Evolutionary conservation across 352 stramenopile genomes (phyloP), one percentile per base, ranked within the genome.

Genomic region (Phytophthora multivora): DNA sequence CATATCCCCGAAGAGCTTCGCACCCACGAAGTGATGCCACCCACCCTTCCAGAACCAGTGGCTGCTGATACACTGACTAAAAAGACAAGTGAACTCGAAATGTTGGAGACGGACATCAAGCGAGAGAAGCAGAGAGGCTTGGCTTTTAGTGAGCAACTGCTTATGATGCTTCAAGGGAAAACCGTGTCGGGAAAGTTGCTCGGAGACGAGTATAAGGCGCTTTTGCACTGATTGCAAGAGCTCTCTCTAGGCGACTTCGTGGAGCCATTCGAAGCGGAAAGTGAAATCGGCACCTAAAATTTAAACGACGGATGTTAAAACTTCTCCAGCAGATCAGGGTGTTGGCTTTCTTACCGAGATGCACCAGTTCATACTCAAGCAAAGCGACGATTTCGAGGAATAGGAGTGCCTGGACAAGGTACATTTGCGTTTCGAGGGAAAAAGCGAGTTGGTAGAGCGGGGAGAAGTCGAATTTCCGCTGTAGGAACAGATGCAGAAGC

Each of bases 81-180:
- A 41, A 66, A 59, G 30, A 47, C 35, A 26, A 55, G 18, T 16
- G 63, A 48, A 8, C 57, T 88, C 13, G 73, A 71, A 26, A 38
- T 46, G 18, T 54, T 88, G 16, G 78, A 88, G 35, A 58, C 57
- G 30, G 73, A 77, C 40, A 88, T 88, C 50, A 81, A 74, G 78
- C 63, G 19, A 16, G 82, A 89, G 41, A 87, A 80, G 50, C 68
- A 70, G 45, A 59, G 59, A 33, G 75, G 67, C 0, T 76, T 57
- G 3, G 71, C 63, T 3, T 91, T 91, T 36, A 65, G 79, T 31
- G 51, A 79, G 23, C 69, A 86, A 49, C 64, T 91, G 21, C 51
- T 91, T 39, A 66, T 67, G 59, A 79, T 83, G 64, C 69, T 91
- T 16, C 82, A 85, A 49, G 76, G 79, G 45, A 80, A 79, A 56